Conservation (phyloP, 768 basidiomycete genomes). For the Cytidiella melzeri region DNA sequence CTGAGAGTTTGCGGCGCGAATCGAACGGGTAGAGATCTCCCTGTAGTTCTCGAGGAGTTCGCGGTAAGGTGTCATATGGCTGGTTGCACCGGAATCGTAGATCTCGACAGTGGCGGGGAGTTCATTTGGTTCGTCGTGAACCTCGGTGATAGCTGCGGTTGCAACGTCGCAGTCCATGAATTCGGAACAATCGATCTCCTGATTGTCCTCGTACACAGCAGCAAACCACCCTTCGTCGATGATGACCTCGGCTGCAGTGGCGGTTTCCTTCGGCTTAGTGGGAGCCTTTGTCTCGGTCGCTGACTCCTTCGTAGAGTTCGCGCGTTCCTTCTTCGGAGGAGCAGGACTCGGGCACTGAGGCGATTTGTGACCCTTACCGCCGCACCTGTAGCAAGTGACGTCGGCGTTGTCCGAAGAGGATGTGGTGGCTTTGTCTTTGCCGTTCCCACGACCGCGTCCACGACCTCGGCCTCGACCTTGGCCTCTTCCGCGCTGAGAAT, state of each 20-base stretch:
- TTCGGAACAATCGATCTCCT: too few relatives aligned
- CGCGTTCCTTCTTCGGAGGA: background rate
- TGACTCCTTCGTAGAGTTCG: background rate
- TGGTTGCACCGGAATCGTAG: slow-evolving; percentile 2
- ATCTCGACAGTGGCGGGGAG: background rate
- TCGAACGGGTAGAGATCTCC: background rate
- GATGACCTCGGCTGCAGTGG: background rate
- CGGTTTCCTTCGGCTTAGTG: background rate
- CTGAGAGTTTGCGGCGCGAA: background rate
- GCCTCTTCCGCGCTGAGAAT: background rate
- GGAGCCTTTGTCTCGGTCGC: background rate
- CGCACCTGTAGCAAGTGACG: slow-evolving; percentile 5
- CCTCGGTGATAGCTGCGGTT: background rate
- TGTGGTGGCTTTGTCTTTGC: too few relatives aligned
- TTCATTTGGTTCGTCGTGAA: background rate
- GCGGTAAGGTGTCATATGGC: slow-evolving; percentile 2
- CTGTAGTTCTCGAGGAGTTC: background rate
- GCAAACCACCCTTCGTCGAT: background rate
- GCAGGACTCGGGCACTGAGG: background rate
- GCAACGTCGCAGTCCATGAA: too few relatives aligned
- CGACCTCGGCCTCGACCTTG: background rate
- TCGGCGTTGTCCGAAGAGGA: background rate
- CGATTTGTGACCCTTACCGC: slow-evolving; percentile 2
- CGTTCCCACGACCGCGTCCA: too few relatives aligned
- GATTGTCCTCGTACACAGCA: too few relatives aligned